phyloP scores from a whole-genome alignment of 495 filamentous ascomycete species.

The Penicillium ochrochloron region DNA sequence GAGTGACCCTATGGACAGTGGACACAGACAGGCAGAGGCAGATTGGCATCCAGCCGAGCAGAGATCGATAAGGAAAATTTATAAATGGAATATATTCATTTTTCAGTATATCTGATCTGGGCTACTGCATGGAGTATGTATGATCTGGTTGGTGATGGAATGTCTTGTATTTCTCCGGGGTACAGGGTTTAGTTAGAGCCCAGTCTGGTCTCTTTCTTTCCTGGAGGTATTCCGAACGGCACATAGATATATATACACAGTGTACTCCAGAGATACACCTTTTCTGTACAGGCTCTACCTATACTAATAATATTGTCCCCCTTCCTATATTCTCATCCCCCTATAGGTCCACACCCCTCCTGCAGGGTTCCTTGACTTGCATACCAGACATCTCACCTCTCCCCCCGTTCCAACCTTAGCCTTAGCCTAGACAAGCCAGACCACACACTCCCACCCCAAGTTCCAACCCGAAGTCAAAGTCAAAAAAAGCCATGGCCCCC shows the following conservation, averaged over 20 bases:
- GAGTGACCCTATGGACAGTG: conserved; percentile 15
- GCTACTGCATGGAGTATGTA: neutral
- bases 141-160: neutral
- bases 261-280: neutral
- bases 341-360: conserved; percentile 3
- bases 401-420: neutral
- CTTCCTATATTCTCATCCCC: neutral
- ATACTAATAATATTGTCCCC: neutral
- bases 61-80: neutral
- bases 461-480: conserved; percentile 9
- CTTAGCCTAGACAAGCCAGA: neutral
- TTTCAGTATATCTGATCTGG: neutral
- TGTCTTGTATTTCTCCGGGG: conserved; percentile 6
- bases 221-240: neutral
- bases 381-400: conserved; percentile 18
- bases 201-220: neutral
- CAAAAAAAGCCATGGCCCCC: conserved; percentile 10
- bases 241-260: neutral
- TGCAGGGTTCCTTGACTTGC: conserved; percentile 33
- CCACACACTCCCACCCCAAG: neutral
- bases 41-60: neutral
- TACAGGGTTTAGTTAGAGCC: neutral
- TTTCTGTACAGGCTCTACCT: too few relatives aligned
- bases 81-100: neutral
- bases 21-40: neutral